Percentiles rank a stretch among this genome's conserved stretches.
Conservation (phyloP, 2,329 filamentous ascomycete species). For the Cladosporium colombiae region DNA sequence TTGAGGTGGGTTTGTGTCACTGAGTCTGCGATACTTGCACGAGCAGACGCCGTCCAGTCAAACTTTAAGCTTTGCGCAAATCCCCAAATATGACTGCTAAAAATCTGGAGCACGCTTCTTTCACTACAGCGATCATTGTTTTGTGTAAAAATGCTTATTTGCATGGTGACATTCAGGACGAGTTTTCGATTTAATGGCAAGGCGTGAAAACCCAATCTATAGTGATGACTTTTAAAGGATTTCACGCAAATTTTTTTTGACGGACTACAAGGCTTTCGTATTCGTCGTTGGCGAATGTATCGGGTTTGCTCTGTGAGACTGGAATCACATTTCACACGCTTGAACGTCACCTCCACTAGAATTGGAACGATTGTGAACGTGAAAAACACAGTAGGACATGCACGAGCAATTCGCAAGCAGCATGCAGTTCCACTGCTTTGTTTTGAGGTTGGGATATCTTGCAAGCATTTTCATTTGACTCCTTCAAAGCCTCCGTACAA, state of each 20-base stretch:
- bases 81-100: slow-evolving; percentile 8
- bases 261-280: background rate
- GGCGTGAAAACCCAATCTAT: background rate
- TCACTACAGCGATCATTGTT: background rate
- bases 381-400: background rate
- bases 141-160: background rate
- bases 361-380: background rate
- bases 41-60: background rate
- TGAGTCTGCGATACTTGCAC: background rate
- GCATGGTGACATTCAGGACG: background rate
- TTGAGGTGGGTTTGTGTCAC: background rate
- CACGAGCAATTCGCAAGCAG: background rate
- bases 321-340: background rate
- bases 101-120: background rate
- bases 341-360: background rate
- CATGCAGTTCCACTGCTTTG: background rate
- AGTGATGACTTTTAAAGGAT: background rate
- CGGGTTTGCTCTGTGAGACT: no score
- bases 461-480: slow-evolving; percentile 20
- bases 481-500: slow-evolving; percentile 10
- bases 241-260: background rate
- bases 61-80: slow-evolving; percentile 20
- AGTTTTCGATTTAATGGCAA: background rate
- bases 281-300: background rate
- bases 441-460: slow-evolving; percentile 15